Percentiles rank a stretch among this genome's conserved stretches.
phyloP scores from a whole-genome alignment of 1,284 basidiomycete species.

The Trichosporon asahii region DNA sequence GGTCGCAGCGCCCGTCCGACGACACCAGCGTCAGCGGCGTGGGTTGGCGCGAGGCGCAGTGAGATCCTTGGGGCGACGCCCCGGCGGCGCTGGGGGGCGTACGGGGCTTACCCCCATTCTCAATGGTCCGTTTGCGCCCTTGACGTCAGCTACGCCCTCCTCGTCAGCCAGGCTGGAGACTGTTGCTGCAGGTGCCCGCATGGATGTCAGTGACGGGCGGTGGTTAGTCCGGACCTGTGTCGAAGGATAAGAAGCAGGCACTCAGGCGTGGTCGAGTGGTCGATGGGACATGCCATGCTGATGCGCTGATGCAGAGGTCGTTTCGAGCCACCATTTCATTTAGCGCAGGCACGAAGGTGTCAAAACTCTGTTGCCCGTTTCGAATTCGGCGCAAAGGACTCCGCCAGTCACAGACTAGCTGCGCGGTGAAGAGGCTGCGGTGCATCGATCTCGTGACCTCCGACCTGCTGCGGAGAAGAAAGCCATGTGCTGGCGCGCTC shows the following conservation, averaged over 20 bases:
- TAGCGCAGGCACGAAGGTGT: background rate
- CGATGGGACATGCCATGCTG: background rate
- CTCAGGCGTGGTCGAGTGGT: background rate
- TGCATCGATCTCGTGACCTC: background rate
- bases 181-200: too few relatives aligned
- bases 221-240: background rate
- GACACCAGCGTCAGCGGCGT: background rate
- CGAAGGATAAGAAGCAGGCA: background rate
- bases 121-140: background rate
- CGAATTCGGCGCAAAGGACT: background rate
- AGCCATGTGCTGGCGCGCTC: too few relatives aligned
- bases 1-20: background rate
- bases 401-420: too few relatives aligned
- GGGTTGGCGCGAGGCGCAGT: background rate
- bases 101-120: background rate
- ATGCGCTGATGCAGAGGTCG: too few relatives aligned
- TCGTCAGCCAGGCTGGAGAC: background rate
- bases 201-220: background rate
- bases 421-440: background rate
- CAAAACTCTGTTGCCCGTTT: background rate
- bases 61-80: background rate
- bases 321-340: background rate
- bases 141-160: background rate
- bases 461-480: background rate
- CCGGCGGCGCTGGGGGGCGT: background rate